These are phyloP conservation scores for Detonula confervacea DNA, from an alignment of 352 stramenopile genomes.

Conservation along the genomic window DNA sequence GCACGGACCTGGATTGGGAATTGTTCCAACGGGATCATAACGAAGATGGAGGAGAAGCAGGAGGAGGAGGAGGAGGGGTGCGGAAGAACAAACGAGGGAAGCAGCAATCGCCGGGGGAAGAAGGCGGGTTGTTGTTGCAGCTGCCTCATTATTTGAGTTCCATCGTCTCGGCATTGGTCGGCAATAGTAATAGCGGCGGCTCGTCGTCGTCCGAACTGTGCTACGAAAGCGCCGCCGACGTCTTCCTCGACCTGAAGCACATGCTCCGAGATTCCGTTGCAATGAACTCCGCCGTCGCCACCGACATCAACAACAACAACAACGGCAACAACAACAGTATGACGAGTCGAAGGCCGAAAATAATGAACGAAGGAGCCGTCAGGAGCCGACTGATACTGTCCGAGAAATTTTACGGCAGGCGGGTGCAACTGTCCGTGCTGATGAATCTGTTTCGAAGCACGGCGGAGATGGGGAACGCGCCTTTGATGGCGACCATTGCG, in stretches of 20 bases:
- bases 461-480: neutral
- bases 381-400: slow-evolving; percentile 9
- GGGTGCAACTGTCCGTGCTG: slow-evolving; percentile 44
- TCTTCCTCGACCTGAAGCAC: slow-evolving; percentile 33
- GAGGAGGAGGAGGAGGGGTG: neutral
- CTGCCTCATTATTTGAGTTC: slow-evolving; percentile 38
- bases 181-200: neutral
- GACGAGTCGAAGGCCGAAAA: too few species aligned
- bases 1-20: too few species aligned
- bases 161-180: slow-evolving; percentile 32
- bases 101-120: slow-evolving; percentile 11
- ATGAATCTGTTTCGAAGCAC: slow-evolving; percentile 30
- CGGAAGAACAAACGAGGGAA: slow-evolving; percentile 22
- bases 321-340: too few species aligned
- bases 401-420: slow-evolving; percentile 37
- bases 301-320: too few species aligned
- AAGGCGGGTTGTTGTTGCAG: too few species aligned
- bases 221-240: slow-evolving; percentile 39
- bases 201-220: neutral
- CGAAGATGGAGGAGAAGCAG: neutral
- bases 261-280: slow-evolving; percentile 1
- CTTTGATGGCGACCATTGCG: slow-evolving; percentile 36
- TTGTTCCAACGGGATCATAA: slow-evolving; percentile 20
- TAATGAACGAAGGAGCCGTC: too few species aligned
- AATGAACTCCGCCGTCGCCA: too few species aligned